Base-by-base conservation (phyloP, 495 filamentous ascomycete species). In the Xylaria sp. region DNA sequence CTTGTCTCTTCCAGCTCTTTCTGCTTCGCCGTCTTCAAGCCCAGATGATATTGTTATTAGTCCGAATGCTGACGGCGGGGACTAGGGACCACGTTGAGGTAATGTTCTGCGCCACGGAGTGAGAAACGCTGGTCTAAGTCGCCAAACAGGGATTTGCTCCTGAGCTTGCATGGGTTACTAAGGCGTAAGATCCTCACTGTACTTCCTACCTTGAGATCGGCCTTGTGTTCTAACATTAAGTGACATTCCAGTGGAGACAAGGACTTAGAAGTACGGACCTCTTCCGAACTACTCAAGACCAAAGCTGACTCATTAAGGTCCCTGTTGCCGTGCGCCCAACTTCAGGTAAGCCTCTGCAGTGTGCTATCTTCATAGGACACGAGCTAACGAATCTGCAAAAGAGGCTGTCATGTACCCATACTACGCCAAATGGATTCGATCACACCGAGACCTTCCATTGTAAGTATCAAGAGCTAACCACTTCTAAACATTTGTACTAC, bases 141-240 rank as follows among this genome's bases (percentile, higher is more conserved):
- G 19, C 26, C 6, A 52, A 68, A 68, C 14, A 71, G 81, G 97
- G 97, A 33, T 98, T 98, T 80, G 95, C 95, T 68, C 94, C 96
- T 62, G 96, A 99, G 82, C 91, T 99, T 71, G 97, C 97, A 64
- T 98, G 96, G 96, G 97, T 99, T 48, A 98, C 97, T 40, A 93
- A 96, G 82, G 95, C 93, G 90, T 94, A 87, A 83, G 90, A 80
- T 55, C 68, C 29, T 41, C 61, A 53, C 50, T 40, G 52, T n/a
- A n/a, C 26, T 46, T n/a, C 33, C 44, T 31, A 1, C 15, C 67
- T 17, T 17, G n/a, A 26, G 9, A 24, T 59, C 12, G 24, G 52
- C 57, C 31, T 43, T 21, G 67, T 71, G 67, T 66, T 37, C 59
- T 75, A 66, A 61, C 68, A 59, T 24, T 44, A 15, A 24, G 44